phyloP scores from a whole-genome alignment of 345 rosid species.

The Syzygium aromaticum region DNA sequence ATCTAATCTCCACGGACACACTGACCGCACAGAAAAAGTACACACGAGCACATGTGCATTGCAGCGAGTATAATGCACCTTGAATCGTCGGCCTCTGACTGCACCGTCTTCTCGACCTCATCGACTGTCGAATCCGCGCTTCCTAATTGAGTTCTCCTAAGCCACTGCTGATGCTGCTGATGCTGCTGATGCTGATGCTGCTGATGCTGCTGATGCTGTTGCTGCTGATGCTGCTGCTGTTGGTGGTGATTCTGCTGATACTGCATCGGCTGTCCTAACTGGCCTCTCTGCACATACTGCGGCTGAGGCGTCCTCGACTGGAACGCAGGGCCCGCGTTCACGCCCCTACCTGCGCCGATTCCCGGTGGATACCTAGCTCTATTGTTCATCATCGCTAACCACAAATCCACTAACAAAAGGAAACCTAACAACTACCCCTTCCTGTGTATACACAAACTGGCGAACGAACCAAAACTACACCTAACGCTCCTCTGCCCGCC shows the following conservation, averaged over 20 bases:
- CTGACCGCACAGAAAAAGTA: neutral
- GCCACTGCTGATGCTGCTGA: slow-evolving; percentile 13
- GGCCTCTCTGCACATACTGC: slow-evolving; percentile 14
- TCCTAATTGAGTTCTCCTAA: slow-evolving; percentile 8
- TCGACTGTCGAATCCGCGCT: neutral
- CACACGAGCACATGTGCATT: neutral
- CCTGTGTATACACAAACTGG: neutral
- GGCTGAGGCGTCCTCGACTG: slow-evolving; percentile 36
- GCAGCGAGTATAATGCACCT: slow-evolving; percentile 27
- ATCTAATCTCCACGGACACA: neutral
- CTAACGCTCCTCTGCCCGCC: neutral
- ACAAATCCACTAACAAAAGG: neutral
- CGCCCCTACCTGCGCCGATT: slow-evolving; percentile 48
- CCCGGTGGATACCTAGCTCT: slow-evolving; percentile 85
- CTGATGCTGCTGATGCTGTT: slow-evolving; percentile 5
- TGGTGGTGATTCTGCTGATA: slow-evolving; percentile 11
- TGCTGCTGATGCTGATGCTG: slow-evolving; percentile 5
- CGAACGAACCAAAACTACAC: neutral
- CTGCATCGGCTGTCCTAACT: slow-evolving; percentile 6
- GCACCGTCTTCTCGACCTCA: slow-evolving; percentile 80
- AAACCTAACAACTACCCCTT: slow-evolving; percentile 18
- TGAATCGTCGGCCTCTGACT: slow-evolving; percentile 72
- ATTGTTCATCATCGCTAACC: slow-evolving; percentile 49
- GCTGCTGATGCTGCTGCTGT: slow-evolving; percentile 2
- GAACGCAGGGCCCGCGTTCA: slow-evolving; percentile 36